Evolutionary conservation across 768 basidiomycete genomes (phyloP).

Genomic region (Lactifluus piperatus): DNA sequence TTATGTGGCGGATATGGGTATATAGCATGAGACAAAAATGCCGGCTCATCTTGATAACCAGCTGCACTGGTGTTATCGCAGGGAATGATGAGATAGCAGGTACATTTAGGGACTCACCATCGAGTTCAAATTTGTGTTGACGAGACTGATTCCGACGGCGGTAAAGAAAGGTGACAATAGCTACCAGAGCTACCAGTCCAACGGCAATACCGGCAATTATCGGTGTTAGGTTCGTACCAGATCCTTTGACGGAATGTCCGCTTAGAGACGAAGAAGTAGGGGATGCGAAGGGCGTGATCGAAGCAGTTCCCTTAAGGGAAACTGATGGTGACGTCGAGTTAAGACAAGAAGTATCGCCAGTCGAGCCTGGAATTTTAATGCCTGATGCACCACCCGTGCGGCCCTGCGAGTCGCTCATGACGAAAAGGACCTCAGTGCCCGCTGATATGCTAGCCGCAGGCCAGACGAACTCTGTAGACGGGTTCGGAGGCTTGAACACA

Average conservation of each 20-base stretch:
- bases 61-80: background rate
- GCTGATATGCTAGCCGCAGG: constrained; percentile 40
- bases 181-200: background rate
- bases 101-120: background rate
- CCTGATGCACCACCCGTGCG: constrained; percentile 54
- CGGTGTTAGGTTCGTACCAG: background rate
- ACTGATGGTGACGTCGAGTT: constrained; percentile 45
- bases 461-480: constrained; percentile 43
- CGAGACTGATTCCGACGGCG: background rate
- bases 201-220: background rate
- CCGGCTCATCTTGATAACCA: background rate
- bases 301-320: constrained; percentile 23
- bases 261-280: background rate
- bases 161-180: background rate
- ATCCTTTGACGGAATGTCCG: background rate
- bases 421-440: constrained; percentile 50
- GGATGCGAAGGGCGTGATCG: background rate
- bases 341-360: constrained; percentile 45
- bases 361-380: constrained; percentile 37
- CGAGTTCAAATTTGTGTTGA: background rate
- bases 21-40: background rate
- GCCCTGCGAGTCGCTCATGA: constrained; percentile 43
- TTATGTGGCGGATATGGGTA: background rate
- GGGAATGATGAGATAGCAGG: background rate
- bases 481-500: constrained; percentile 34